Base-by-base conservation (phyloP, 371 early-diverging fungal genomes). In the Syncephalis fuscata region DNA sequence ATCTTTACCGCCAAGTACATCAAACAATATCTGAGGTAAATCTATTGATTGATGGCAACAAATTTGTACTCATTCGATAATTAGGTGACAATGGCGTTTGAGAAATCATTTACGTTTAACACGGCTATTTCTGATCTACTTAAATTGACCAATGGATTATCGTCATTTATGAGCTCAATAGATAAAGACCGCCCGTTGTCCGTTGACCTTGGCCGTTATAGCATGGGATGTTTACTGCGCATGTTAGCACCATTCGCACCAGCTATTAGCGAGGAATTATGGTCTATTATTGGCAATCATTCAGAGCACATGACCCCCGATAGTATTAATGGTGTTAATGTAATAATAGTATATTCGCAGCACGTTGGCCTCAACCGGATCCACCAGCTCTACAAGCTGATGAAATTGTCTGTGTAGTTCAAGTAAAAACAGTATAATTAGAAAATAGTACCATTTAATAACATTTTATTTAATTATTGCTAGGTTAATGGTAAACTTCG, bases 401-500 rank as follows among this genome's bases (percentile, higher is more conserved):
- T 41, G 61, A 66, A 46, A 25, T 73, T 1, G 59, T 65, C 1
- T 70, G 68, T 52, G 57, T 72, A 14, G 62, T 73, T 38, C 74
- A 75, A 55, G 71, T 70, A 60, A 48, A 19, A 11, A 36, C 23
- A 15, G 16, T 19, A 36, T 37, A n/a, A 46, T 48, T 47, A 15
- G 8, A 23, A 9, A 20, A 58, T 21, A 24, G 11, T 10, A 37
- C 36, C 44, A 48, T 17, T 41, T 37, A n/a, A 22, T 23, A 24
- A 44, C 22, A 53, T 40, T 43, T 24, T n/a, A 14, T 39, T 25
- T 15, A 37, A 44, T 41, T 16, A 22, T 15, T 25, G 39, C 46
- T 47, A 82, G 76, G 56, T 89, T 25, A 85, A 90, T 56, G 88
- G 91, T 53, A 88, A 87, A 56, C 73, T 74, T 3, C 68, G 84